These are phyloP conservation scores for Pythium brassicae DNA, from an alignment of 352 stramenopile genomes.

Conservation along the genomic window DNA sequence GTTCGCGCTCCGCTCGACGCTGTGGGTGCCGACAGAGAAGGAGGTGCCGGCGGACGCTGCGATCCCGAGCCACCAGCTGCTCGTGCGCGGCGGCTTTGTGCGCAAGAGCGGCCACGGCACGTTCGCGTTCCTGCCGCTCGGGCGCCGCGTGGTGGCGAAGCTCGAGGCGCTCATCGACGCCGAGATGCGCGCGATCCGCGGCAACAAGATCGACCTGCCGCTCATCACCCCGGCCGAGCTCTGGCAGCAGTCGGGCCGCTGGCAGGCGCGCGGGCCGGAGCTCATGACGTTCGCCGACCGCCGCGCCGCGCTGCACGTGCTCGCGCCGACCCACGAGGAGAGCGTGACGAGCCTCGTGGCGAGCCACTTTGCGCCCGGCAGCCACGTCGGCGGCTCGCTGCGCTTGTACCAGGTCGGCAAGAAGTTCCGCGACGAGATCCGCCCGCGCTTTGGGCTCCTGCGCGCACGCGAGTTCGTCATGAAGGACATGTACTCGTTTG, in stretches of 20 bases:
- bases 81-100: constrained; percentile 82
- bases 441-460: constrained; percentile 79
- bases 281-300: constrained; percentile 83
- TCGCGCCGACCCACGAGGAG: constrained; percentile 84
- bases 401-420: constrained; percentile 83
- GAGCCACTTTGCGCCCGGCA: constrained; percentile 39
- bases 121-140: constrained; percentile 78
- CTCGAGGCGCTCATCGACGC: constrained; percentile 81
- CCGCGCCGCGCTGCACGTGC: constrained; percentile 53
- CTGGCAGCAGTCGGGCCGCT: constrained; percentile 81
- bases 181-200: constrained; percentile 74
- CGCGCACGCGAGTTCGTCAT: constrained; percentile 86
- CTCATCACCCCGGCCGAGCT: constrained; percentile 69
- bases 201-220: constrained; percentile 81
- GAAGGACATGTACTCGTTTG: constrained; percentile 92
- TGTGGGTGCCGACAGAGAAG: constrained; percentile 78
- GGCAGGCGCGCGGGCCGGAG: constrained; percentile 76
- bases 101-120: constrained; percentile 80
- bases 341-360: constrained; percentile 81
- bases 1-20: constrained; percentile 33
- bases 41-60: constrained; percentile 72
- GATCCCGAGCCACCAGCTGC: constrained; percentile 79
- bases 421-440: constrained; percentile 89
- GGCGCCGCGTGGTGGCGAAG: constrained; percentile 64
- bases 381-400: constrained; percentile 33